Base-by-base conservation (phyloP, 73 alveolate species). In the Halteria grandinella region DNA sequence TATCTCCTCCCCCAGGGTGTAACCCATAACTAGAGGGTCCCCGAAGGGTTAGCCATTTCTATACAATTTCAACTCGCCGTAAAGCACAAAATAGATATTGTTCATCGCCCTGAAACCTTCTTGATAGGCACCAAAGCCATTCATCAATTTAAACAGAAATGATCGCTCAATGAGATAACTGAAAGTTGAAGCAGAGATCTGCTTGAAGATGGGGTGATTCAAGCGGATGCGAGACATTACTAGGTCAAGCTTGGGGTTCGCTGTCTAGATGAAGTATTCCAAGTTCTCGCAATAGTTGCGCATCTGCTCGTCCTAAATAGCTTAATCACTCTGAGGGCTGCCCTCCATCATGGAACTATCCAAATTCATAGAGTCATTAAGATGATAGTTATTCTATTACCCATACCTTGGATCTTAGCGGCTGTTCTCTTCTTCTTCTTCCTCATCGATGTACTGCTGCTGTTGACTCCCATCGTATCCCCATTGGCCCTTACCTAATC, bases 1-100 rank as follows among this genome's bases (percentile, higher is more conserved):
- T 12, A 60, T 44, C 24, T 60, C 77, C 58, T 60, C 77, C 40
- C 77, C 77, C 2, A 60, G 41, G 24, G 77, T 60, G 7, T 33
- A 37, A 31, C 77, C 77, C 8, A 60, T 3, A 4, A 17, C 18
- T 8, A 37, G 25, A 14, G 49, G 4, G 8, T 60, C 58, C 7
- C 51, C 51, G 43, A 36, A 14, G 21, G 4, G 20, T 31, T 60
- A 10, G 1, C 1, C 8, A 20, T 29, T 33, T 37, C 58, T 39
- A 39, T 11, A 39, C 39, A 60, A 15, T 8, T 12, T 10, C 37
- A 60, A 60, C 24, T 39, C 32, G 12, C 77, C 77, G 34, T 60
- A 60, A 1, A 60, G 59, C 6, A 60, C 77, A 60, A 60, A 36
- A 40, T 60, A 60, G 2, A 60, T 23, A 37, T 60, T 60, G 18